Evolutionary conservation across 2,329 filamentous ascomycete genomes (phyloP).

Genomic region (Aspergillus ustus): DNA sequence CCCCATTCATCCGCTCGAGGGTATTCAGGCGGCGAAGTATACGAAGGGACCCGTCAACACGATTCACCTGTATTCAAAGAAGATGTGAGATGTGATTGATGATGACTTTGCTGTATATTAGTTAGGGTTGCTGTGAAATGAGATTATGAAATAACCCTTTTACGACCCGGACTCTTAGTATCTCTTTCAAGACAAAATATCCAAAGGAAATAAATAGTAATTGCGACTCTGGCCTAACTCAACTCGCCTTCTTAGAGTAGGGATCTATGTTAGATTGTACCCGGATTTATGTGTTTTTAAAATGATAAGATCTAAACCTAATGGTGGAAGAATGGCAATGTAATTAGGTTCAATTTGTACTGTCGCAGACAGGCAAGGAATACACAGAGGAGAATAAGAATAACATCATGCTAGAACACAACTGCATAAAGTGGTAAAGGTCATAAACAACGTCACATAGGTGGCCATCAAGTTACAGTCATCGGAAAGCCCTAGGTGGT

Average conservation of each 20-base stretch:
- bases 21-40: constrained; percentile 43
- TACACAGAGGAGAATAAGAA: constrained; percentile 6
- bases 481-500: not conserved
- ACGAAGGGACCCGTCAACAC: constrained; percentile 17
- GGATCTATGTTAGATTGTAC: too few relatives aligned
- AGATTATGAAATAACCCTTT: too few relatives aligned
- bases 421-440: not conserved
- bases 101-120: not conserved
- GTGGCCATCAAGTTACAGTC: constrained; percentile 1
- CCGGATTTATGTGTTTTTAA: not conserved
- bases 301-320: too few relatives aligned
- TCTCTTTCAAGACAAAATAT: too few relatives aligned
- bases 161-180: too few relatives aligned
- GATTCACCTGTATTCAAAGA: not conserved
- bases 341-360: constrained; percentile 3
- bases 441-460: constrained; percentile 5
- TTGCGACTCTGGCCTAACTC: too few relatives aligned
- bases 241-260: too few relatives aligned
- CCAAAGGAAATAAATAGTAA: too few relatives aligned
- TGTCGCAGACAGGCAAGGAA: constrained; percentile 22
- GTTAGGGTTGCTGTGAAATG: not conserved
- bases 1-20: constrained; percentile 46
- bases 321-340: not conserved
- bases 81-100: too few relatives aligned
- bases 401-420: constrained; percentile 14